A percentile compares a stretch with the other conserved stretches of the same genome.
phyloP scores from a whole-genome alignment of 164 flowering plant species.

The Magnolia changhungtana region DNA sequence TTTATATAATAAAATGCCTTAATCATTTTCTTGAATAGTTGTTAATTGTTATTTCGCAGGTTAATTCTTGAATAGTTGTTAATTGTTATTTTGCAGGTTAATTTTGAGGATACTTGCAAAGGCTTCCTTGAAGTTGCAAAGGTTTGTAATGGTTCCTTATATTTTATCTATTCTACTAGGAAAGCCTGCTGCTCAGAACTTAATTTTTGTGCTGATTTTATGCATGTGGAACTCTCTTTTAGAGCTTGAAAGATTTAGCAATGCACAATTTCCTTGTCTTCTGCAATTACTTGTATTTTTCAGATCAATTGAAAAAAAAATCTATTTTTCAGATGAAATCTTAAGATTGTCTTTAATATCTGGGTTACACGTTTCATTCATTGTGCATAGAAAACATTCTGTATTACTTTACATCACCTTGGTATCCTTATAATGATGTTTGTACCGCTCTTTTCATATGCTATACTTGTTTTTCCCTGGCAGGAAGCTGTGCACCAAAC shows the following conservation, averaged over 20 bases:
- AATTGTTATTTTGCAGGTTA: constrained; percentile 47
- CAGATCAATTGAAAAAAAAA: not conserved
- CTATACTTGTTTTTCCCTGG: constrained; percentile 4
- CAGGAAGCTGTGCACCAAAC: constrained; percentile 95
- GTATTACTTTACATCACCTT: too few relatives aligned
- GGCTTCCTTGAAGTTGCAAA: constrained; percentile 98
- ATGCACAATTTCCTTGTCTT: not conserved
- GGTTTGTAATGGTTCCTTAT: constrained; percentile 37
- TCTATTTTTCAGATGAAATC: not conserved
- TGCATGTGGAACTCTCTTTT: not conserved
- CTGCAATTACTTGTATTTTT: too few relatives aligned
- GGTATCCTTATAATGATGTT: too few relatives aligned
- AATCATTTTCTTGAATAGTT: not conserved
- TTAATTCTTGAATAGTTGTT: not conserved
- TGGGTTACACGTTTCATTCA: not conserved
- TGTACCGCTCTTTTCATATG: not conserved
- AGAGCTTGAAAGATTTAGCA: constrained; percentile 1
- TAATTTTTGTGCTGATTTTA: not conserved
- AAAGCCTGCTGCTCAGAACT: not conserved
- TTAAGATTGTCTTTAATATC: too few relatives aligned
- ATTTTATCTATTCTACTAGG: not conserved
- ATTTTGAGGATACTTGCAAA: constrained; percentile 98
- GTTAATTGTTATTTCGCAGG: too few relatives aligned
- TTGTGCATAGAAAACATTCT: not conserved
- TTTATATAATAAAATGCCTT: too few relatives aligned